Evolutionary conservation across 2,329 filamentous ascomycete genomes (phyloP).

Genomic region (Xylariales sp.): DNA sequence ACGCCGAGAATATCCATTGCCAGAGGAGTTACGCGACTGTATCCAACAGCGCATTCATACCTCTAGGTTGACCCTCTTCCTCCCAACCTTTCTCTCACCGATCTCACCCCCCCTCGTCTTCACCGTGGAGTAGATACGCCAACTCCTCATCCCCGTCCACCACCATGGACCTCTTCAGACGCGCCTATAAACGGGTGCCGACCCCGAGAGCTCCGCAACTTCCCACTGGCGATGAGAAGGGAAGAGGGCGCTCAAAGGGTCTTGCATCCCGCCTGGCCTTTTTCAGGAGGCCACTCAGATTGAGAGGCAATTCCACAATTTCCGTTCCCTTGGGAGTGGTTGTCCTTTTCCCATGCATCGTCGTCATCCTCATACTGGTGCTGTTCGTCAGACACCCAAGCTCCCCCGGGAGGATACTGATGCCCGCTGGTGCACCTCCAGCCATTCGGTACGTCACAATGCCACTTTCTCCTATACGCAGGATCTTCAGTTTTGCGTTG

Average conservation of each 20-base stretch:
- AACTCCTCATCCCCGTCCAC: constrained; percentile 12
- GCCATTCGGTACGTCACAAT: constrained; percentile 69
- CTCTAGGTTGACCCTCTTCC: too few species aligned
- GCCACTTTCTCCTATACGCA: background rate
- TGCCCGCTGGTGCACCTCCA: constrained; percentile 83
- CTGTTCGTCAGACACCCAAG: constrained; percentile 86
- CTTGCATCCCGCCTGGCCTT: constrained; percentile 63
- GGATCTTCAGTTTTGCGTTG: too few species aligned
- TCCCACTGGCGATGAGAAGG: constrained; percentile 49
- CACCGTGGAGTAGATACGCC: constrained; percentile 8
- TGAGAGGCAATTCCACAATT: constrained; percentile 87
- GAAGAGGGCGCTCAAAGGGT: constrained; percentile 31
- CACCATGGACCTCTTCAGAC: constrained; percentile 55
- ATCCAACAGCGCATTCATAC: too few species aligned
- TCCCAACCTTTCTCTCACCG: too few species aligned
- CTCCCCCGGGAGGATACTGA: constrained; percentile 75
- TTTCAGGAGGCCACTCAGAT: constrained; percentile 77
- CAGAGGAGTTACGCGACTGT: too few species aligned
- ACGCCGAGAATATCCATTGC: too few species aligned
- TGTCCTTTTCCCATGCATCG: constrained; percentile 85
- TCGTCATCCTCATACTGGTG: constrained; percentile 85
- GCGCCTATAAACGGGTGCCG: constrained; percentile 47
- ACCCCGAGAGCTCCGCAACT: constrained; percentile 36
- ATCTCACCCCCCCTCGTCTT: too few species aligned
- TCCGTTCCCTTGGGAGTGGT: constrained; percentile 91